phyloP scores from a whole-genome alignment of 441 rosid genomes.

The Jatropha multifida region DNA sequence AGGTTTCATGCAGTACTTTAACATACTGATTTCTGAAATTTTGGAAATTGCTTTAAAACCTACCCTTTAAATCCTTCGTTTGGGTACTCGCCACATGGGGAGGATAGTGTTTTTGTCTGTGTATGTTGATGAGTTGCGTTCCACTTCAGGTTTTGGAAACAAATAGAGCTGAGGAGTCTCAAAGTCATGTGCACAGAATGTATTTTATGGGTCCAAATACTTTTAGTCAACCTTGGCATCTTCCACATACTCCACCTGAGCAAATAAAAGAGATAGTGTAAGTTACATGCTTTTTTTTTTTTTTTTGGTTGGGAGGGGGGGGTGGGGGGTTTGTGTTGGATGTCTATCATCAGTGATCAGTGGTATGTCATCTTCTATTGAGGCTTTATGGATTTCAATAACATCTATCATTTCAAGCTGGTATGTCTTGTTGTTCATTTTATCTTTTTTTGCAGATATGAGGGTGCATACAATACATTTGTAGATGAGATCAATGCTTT shows the following conservation, averaged over 20 bases:
- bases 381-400: conserved; percentile 11
- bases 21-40: conserved; percentile 10
- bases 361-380: conserved; percentile 1
- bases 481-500: conserved; percentile 96
- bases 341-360: conserved; percentile 9
- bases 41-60: not conserved
- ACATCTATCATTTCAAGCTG: conserved; percentile 21
- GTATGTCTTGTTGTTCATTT: not conserved
- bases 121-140: conserved; percentile 13
- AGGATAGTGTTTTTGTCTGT: not conserved
- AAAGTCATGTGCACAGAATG: conserved; percentile 96
- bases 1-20: conserved; percentile 50
- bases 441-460: conserved; percentile 60
- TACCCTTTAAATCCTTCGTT: conserved; percentile 9
- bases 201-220: conserved; percentile 98
- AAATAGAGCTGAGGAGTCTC: conserved; percentile 96
- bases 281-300: conserved; percentile 34
- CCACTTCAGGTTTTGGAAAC: conserved; percentile 89
- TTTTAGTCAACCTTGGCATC: conserved; percentile 98
- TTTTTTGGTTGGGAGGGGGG: not conserved
- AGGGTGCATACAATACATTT: conserved; percentile 91
- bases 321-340: not conserved
- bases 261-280: conserved; percentile 97
- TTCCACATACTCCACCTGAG: conserved; percentile 94
- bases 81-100: not conserved